Evolutionary conservation across 75 land plant species (phyloP), one percentile per base, ranked within the genome.

Genomic region (Isoetes taiwanensis): DNA sequence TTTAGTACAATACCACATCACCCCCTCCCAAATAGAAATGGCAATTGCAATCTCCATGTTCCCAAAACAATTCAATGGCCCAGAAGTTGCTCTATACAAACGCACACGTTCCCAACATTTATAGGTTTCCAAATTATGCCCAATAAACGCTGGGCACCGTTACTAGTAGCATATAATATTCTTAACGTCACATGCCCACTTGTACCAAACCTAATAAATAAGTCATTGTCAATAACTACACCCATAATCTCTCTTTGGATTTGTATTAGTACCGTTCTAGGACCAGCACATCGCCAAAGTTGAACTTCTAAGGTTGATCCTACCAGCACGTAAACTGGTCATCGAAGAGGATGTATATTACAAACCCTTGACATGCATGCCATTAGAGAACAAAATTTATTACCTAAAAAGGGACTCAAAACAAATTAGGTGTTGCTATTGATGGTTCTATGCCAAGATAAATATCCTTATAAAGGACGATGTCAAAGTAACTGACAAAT

Each of bases 401-500:
- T 37, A 37, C 39, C 39, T 14, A 10, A 37, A 24, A 19, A 43
- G 1, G 27, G 27, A 27, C 8, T 50, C 9, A 17, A 10, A 3
- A 9, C 28, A 12, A 46, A 67, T 84, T 80, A 32, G 99, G 99
- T 56, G 99, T 94, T 17, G 99, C 84, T 1, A 69, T 89, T 8
- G 86, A 76, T 42, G 99, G 99, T 72, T 94, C 99, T 65, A 94
- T 94, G 43, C 99, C 96, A 58, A 94, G 96, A 71, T 94, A 96
- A 56, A 94, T 78, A 70, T 94, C 96, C 46, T 80, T 82, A 62
- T 94, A 94, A 1, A 94, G 72, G 0, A 64, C 73, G 28, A 96
- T 79, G 69, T 94, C 96, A 72, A 94, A 94, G 59, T 94, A 94
- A 10, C 99, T 96, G 62, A 89, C 99, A 72, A 94, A 94, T 27